phyloP scores from a whole-genome alignment of 2,329 filamentous ascomycete species.

The Hypoxylon sp. region DNA sequence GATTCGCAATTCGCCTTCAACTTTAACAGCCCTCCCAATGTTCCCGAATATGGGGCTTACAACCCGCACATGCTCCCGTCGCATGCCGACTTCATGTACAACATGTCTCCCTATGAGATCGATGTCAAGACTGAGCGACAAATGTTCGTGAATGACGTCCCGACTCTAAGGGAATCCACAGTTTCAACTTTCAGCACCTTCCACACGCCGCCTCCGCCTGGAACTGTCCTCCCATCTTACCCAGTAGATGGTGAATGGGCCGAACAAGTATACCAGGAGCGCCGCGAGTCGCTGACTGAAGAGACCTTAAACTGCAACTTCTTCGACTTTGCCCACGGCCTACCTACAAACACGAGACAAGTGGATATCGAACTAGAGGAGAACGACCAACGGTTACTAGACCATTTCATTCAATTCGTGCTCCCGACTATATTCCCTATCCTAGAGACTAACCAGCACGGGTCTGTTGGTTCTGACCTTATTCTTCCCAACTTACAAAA shows the following conservation, averaged over 20 bases:
- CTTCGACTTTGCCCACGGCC: slow-evolving; percentile 83
- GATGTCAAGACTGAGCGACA: slow-evolving; percentile 97
- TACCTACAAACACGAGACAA: slow-evolving; percentile 74
- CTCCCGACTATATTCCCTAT: slow-evolving; percentile 93
- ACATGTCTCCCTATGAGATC: slow-evolving; percentile 85
- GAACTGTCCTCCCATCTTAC: slow-evolving; percentile 75
- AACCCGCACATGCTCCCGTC: slow-evolving; percentile 71
- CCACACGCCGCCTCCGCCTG: slow-evolving; percentile 80
- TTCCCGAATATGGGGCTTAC: slow-evolving; percentile 73
- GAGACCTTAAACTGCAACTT: slow-evolving; percentile 82
- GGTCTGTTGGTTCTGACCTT: slow-evolving; percentile 83
- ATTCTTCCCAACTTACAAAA: slow-evolving; percentile 89
- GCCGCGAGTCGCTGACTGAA: slow-evolving; percentile 76
- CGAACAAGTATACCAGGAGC: slow-evolving; percentile 77
- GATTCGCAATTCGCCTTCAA: slow-evolving; percentile 87
- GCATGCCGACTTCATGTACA: slow-evolving; percentile 70
- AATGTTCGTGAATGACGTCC: slow-evolving; percentile 92
- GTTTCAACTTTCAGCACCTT: slow-evolving; percentile 95
- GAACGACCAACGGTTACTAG: slow-evolving; percentile 85
- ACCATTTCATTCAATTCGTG: slow-evolving; percentile 92
- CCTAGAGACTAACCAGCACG: slow-evolving; percentile 89
- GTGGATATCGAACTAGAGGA: slow-evolving; percentile 88
- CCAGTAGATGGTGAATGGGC: slow-evolving; percentile 77
- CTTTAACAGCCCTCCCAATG: slow-evolving; percentile 74
- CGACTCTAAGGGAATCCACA: slow-evolving; percentile 86